Evolutionary conservation across 2,329 filamentous ascomycete genomes (phyloP), one percentile per base, ranked within the genome.

Genomic region (Colletotrichum sp.): DNA sequence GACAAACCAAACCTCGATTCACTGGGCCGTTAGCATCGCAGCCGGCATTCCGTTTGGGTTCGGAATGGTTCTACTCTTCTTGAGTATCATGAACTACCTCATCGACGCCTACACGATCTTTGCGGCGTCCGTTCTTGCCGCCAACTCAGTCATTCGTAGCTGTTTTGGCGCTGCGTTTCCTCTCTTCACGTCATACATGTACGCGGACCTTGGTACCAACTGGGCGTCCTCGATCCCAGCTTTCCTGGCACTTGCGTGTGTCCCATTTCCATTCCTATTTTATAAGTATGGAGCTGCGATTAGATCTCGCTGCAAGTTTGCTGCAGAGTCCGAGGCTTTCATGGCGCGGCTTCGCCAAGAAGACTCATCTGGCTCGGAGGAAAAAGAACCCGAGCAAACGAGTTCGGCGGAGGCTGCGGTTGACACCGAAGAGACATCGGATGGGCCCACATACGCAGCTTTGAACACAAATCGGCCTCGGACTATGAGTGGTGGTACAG

Each of bases 241-340:
- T 0, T 96, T 96, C 85, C 86, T 96, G 5, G 91, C 94, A 0
- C 82, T 96, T 3, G 89, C 89, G 13, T 96, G 94, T 83, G 87
- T 95, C 22, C 94, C 94, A 0, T 93, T 95, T 79, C 94, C 94
- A 0, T 93, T 94, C 83, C 82, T 96, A 13, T 95, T 96, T 83
- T 95, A 94, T 86, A 92, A 90, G 79, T 95, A 95, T 81, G 91
- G 91, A n/a, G 83, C 84, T 3, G 60, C 77, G 2, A 90, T 92
- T 77, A 86, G 91, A 28, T 81, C 83, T 77, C 85, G 86, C 67
- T 92, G 90, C 85, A 90, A 90, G 81, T 92, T 86, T 79, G 88
- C 90, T 10, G 87, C 88, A 1, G 82, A 91, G 74, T 91, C 93
- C 6, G 92, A 93, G 26, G 88, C 87, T 13, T 90, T 94, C 75